Evolutionary conservation across 139 green algal species (phyloP), one percentile per base, ranked within the genome.

Genomic region (Micractinium sp.): DNA sequence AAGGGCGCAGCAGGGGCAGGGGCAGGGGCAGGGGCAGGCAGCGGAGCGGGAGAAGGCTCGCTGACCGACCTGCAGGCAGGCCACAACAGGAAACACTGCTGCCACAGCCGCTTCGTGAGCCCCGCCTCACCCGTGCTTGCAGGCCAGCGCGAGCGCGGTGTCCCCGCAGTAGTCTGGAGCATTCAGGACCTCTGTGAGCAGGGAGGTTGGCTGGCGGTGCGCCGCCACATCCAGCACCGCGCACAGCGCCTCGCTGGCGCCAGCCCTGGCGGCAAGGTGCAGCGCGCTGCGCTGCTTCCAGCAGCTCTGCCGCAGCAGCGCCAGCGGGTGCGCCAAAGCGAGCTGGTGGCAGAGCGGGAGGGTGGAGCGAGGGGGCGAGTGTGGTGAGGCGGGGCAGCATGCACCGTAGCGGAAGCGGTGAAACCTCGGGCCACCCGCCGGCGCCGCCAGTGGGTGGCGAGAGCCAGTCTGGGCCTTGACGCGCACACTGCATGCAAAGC

Each of bases 121-220:
- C 74, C 16, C 73, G 35, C 3, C 81, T 31, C 82, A 87, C 82
- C 82, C 82, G 82, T 78, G 66, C 61, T 76, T 76, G 61, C 61
- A 76, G 9, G 82, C 82, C 35, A 87, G 82, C 7, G 82, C 82
- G 12, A 87, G 61, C 33, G 82, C 82, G 3, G 82, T 87, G 61
- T 87, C 82, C 0, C 82, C 82, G 20, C 27, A 15, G 35, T 87
- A 33, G 15, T 87, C 82, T 2, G 82, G 60, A 9, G 61, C 61
- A 36, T 87, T 87, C 61, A 87, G 35, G 4, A 77, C 60, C 15
- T 35, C 23, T 0, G 23, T 38, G 35, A 76, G 47, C 74, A 53
- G 82, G 38, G 29, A n/a, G 18, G 35, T 27, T 23, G 82, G 13
- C 7, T n/a, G 39, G 39, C 39, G 33, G 29, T 81, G 83, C 27